Percentiles rank a stretch among this genome's conserved stretches.
phyloP scores from a whole-genome alignment of 2,329 filamentous ascomycete genomes.

The Colletotrichum navitas region DNA sequence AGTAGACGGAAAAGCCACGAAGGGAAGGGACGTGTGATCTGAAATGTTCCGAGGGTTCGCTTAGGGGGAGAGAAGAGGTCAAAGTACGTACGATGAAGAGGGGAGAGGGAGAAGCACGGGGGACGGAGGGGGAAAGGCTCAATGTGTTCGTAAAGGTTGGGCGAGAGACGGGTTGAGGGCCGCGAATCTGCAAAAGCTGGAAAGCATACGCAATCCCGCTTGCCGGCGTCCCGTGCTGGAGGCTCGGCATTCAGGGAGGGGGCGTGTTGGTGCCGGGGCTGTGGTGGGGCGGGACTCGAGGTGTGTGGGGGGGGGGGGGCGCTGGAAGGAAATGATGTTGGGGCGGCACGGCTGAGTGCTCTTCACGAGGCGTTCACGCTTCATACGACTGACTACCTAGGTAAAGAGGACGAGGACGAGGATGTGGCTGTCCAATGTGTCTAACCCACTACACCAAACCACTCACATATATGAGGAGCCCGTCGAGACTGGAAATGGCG shows the following conservation, averaged over 20 bases:
- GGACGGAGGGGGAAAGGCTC: constrained; percentile 1
- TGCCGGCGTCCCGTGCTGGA: constrained; percentile 42
- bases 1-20: constrained; percentile 6
- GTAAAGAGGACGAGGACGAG: neutral
- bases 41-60: neutral
- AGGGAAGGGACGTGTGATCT: neutral
- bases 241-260: constrained; percentile 41
- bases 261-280: constrained; percentile 35
- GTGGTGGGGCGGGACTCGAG: constrained; percentile 22
- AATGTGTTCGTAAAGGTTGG: constrained; percentile 32
- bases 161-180: constrained; percentile 34
- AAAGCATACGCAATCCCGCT: constrained; percentile 43
- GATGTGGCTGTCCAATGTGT: neutral
- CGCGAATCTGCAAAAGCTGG: constrained; percentile 39
- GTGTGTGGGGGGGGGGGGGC: neutral
- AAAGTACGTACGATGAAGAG: constrained; percentile 14
- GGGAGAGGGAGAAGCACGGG: constrained; percentile 1
- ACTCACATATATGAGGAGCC: neutral
- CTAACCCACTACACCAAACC: neutral
- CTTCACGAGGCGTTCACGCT: constrained; percentile 14
- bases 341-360: constrained; percentile 25
- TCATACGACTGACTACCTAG: neutral
- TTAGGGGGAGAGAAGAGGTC: neutral
- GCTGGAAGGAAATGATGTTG: constrained; percentile 14
- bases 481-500: constrained; percentile 1